Evolutionary conservation across 192 early-diverging fungal genomes (phyloP).

Genomic region (Physocladia obscura): DNA sequence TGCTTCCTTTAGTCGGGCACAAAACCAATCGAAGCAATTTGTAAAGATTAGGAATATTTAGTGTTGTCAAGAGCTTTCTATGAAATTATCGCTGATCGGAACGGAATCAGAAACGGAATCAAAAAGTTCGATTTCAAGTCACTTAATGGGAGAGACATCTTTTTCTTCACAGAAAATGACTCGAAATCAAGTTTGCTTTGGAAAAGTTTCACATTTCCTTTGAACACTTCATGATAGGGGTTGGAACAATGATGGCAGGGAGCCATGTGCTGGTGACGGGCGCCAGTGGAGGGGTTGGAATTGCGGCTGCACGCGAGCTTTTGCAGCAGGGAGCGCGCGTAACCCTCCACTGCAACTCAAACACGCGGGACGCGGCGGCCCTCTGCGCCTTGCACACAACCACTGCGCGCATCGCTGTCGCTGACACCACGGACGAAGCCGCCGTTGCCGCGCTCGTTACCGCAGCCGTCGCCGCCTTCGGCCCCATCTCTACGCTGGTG

Average conservation of each 20-base stretch:
- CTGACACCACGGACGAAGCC: conserved; percentile 43
- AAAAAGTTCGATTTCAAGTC: no score
- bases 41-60: no score
- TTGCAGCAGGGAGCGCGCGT: conserved; percentile 45
- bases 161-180: no score
- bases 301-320: conserved; percentile 44
- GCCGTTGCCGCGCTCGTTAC: conserved; percentile 28
- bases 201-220: no score
- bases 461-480: conserved; percentile 19
- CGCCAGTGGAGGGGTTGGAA: conserved; percentile 57
- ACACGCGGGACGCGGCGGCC: conserved; percentile 18
- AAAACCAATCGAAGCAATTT: no score
- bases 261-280: conserved; percentile 59
- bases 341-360: conserved; percentile 54
- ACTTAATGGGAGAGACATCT: no score
- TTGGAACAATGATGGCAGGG: background rate
- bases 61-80: no score
- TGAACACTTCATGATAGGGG: background rate
- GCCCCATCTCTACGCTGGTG: conserved; percentile 49
- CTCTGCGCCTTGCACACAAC: conserved; percentile 36
- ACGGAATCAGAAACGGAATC: no score
- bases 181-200: no score
- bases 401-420: conserved; percentile 27
- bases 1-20: no score
- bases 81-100: no score